These are phyloP conservation scores for Erigeron canadensis DNA, from an alignment of 129 eudicot species.

Conservation along the genomic window DNA sequence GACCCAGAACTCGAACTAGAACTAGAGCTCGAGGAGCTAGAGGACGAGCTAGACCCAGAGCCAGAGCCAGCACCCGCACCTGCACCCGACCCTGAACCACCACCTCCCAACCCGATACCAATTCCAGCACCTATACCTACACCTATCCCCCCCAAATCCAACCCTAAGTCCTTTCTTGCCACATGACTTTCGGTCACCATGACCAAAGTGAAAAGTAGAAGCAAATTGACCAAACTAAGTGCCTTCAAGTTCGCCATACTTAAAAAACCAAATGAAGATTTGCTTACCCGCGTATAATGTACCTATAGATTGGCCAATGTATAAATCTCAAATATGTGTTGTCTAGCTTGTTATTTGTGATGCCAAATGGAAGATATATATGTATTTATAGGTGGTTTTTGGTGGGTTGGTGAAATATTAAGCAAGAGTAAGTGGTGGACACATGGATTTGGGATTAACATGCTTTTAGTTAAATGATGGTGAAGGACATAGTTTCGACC, in stretches of 20 bases:
- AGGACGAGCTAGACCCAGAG: slow-evolving; percentile 10
- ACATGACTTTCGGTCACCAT: slow-evolving; percentile 50
- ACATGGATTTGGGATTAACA: slow-evolving; percentile 9
- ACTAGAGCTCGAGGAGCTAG: slow-evolving; percentile 27
- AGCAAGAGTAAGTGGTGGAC: slow-evolving; percentile 13
- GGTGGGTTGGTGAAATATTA: slow-evolving; percentile 4
- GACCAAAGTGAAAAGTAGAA: slow-evolving; percentile 32
- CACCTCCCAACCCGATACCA: slow-evolving; percentile 52
- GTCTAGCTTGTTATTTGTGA: not conserved
- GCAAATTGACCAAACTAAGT: slow-evolving; percentile 26
- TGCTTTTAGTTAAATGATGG: not conserved
- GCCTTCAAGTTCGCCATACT: slow-evolving; percentile 32
- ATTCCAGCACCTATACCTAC: slow-evolving; percentile 48
- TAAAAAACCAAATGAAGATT: not conserved
- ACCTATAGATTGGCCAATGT: not conserved
- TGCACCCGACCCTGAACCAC: slow-evolving; percentile 50
- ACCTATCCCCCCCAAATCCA: slow-evolving; percentile 58
- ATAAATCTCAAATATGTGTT: not conserved
- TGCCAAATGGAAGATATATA: not conserved
- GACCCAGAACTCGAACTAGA: slow-evolving; percentile 8
- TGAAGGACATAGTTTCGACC: not conserved
- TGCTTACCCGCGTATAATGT: not conserved
- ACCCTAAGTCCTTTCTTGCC: slow-evolving; percentile 61
- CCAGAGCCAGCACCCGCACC: slow-evolving; percentile 19
- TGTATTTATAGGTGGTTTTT: slow-evolving; percentile 35